A percentile compares a stretch with the other conserved stretches of the same genome.
phyloP scores from a whole-genome alignment of 2,329 filamentous ascomycete species.

The Alternaria sp. region DNA sequence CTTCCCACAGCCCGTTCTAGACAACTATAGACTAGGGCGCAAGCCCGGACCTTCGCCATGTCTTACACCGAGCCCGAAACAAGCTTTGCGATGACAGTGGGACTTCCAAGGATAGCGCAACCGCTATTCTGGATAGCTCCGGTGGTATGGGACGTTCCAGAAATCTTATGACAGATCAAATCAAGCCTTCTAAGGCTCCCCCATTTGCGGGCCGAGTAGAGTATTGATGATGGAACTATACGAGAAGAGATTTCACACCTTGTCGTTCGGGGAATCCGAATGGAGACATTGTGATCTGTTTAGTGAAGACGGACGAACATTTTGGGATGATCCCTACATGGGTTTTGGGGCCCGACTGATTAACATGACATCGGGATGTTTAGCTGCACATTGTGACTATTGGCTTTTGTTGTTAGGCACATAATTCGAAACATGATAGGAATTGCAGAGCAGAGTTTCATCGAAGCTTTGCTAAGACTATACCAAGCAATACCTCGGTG shows the following conservation, averaged over 20 bases:
- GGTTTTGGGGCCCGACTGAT: too few species aligned
- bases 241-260: background rate
- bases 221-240: background rate
- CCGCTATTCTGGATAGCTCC: background rate
- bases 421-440: too few species aligned
- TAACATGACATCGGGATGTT: too few species aligned
- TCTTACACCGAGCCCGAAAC: background rate
- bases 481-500: too few species aligned
- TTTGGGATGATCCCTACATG: too few species aligned
- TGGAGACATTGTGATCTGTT: background rate
- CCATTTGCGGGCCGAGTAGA: background rate
- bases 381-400: too few species aligned
- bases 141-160: background rate
- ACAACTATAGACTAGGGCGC: background rate
- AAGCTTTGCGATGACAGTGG: background rate
- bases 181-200: background rate
- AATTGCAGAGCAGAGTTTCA: too few species aligned
- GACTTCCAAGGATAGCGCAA: background rate
- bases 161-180: background rate
- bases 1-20: background rate
- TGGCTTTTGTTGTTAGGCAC: too few species aligned
- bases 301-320: too few species aligned
- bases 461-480: too few species aligned
- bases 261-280: background rate
- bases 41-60: background rate